A percentile compares a stretch with the other conserved stretches of the same genome.
Conservation (phyloP, 306 rosid genomes). For the Trichosanthes truncata region DNA sequence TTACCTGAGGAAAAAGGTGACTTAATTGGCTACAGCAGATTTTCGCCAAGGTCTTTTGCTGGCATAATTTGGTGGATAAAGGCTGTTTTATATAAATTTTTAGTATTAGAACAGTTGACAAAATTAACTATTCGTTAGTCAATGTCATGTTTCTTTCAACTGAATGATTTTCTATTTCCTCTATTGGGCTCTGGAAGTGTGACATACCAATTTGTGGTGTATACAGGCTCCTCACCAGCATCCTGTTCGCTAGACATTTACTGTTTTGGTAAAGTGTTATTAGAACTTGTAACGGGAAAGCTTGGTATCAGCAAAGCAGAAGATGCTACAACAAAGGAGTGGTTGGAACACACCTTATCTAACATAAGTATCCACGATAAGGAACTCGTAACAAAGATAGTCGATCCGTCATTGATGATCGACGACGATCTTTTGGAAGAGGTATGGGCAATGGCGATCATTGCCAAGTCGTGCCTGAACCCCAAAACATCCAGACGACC, state of each 20-base stretch:
- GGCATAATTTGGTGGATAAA: background rate
- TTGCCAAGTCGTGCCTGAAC: constrained; percentile 88
- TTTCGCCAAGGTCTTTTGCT: background rate
- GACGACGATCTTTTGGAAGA: constrained; percentile 90
- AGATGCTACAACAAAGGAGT: constrained; percentile 55
- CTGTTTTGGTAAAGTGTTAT: constrained; percentile 78
- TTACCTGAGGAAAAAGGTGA: background rate
- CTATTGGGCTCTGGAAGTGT: background rate
- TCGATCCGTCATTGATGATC: constrained; percentile 70
- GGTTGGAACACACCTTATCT: constrained; percentile 55
- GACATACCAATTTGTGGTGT: background rate
- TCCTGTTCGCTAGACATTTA: constrained; percentile 61
- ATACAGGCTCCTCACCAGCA: constrained; percentile 49
- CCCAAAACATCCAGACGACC: constrained; percentile 84
- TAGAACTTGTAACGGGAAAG: constrained; percentile 89
- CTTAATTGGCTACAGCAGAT: background rate
- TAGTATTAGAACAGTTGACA: background rate
- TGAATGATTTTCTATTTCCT: background rate
- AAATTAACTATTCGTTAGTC: background rate
- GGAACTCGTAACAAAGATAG: constrained; percentile 53
- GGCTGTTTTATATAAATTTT: background rate
- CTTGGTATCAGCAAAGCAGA: constrained; percentile 55
- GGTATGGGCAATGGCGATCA: constrained; percentile 92
- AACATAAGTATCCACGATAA: constrained; percentile 55
- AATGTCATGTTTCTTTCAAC: background rate